Evolutionary conservation across 2,329 filamentous ascomycete species (phyloP).

Genomic region (Xylariaceae sp.): DNA sequence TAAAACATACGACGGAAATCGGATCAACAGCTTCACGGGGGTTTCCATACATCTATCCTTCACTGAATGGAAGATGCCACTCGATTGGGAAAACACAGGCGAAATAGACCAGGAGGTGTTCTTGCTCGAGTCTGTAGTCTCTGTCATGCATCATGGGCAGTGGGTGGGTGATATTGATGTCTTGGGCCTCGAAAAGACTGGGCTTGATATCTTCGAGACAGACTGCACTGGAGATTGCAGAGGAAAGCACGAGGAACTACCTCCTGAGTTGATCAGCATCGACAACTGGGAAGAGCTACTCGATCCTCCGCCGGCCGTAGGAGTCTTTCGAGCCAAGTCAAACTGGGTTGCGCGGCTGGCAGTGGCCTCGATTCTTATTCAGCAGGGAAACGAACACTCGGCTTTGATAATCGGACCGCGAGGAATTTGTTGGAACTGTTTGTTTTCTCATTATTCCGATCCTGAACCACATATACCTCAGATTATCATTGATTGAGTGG

Average conservation of each 20-base stretch:
- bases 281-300: slow-evolving; percentile 10
- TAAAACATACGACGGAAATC: slow-evolving; percentile 1
- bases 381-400: background rate
- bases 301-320: slow-evolving; percentile 1
- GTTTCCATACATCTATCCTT: slow-evolving; percentile 13
- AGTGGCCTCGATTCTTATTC: slow-evolving; percentile 1
- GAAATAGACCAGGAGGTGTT: slow-evolving; percentile 11
- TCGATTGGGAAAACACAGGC: slow-evolving; percentile 5
- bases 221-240: slow-evolving; percentile 2
- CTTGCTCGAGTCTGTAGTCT: slow-evolving; percentile 9
- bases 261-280: slow-evolving; percentile 1
- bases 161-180: slow-evolving; percentile 13
- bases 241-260: background rate
- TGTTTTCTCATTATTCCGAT: slow-evolving; percentile 1
- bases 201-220: slow-evolving; percentile 2
- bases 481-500: slow-evolving; percentile 1
- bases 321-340: slow-evolving; percentile 1
- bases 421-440: slow-evolving; percentile 8
- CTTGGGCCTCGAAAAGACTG: background rate
- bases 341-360: slow-evolving; percentile 7
- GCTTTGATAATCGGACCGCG: background rate
- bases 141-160: slow-evolving; percentile 9
- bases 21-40: slow-evolving; percentile 2
- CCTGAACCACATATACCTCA: slow-evolving; percentile 3
- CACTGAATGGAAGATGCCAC: slow-evolving; percentile 11